Base-by-base conservation (phyloP, 305 asterid genomes). In the Solanum hybrid region DNA sequence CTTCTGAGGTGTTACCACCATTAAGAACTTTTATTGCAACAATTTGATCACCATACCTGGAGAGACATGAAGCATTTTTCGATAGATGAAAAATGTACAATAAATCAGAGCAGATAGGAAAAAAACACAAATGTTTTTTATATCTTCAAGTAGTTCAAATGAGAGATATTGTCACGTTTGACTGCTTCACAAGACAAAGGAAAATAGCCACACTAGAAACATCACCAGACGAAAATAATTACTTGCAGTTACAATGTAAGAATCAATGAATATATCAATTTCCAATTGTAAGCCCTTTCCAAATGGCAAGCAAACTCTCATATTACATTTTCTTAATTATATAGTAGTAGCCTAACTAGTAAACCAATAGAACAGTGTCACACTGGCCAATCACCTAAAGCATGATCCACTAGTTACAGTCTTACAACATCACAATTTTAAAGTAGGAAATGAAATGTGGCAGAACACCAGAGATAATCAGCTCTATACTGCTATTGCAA, bases 1-100 rank as follows among this genome's bases (percentile, higher is more conserved):
- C 98, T 81, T 94, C 95, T 4, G 96, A 91, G 88, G 97, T 96
- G 85, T 91, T 93, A 56, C 99, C 98, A 89, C 91, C 73, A 89
- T 93, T 95, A 38, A 97, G 98, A 89, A 96, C 98, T 91, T 97
- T 97, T 82, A 97, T 95, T 13, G 99, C 99, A 93, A 96, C 99
- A 91, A 96, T 93, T 89, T 91, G 94, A 90, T 95, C 96, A 26
- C 97, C 96, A 88, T 95, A 95, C 96, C 99, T 96, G 92, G 88
- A 45, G 87, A 82, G 73, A 82, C 87, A 82, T 27, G 40, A 40
- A 82, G 29, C 87, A 82, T 42, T 10, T 82, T 27, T 17, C 22
- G 27, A 29, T 45, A 45, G 37, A 82, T 17, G 40, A 15, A 29
- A 82, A 45, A 29, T 45, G 27, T 15, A 82, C 40, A 17, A 82